Conservation (phyloP, 2,329 filamentous ascomycete genomes). For the Colletotrichum aenigma region DNA sequence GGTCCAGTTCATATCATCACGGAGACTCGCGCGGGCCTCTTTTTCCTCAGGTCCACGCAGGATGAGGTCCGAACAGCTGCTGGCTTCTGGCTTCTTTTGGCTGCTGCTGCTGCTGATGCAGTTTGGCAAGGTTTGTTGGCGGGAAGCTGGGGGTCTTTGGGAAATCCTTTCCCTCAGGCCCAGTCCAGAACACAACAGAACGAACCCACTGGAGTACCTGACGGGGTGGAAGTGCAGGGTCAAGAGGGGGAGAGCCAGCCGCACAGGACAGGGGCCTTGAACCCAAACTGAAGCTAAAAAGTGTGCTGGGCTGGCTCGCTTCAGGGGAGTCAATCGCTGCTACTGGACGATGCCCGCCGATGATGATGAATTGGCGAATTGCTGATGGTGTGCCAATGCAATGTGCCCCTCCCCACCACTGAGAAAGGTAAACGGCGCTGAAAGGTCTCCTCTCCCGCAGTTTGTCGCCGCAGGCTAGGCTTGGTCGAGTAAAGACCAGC, state of each 20-base stretch:
- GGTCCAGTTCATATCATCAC: neutral
- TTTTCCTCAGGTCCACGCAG: neutral
- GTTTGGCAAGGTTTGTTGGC: neutral
- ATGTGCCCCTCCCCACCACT: neutral
- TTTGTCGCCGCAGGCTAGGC: neutral
- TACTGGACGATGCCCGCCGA: neutral
- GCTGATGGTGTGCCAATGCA: conserved; percentile 1
- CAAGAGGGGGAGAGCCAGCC: neutral
- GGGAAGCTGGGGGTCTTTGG: neutral
- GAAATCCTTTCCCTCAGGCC: neutral
- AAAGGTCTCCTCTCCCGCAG: neutral
- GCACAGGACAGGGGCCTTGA: conserved; percentile 7
- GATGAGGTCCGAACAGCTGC: neutral
- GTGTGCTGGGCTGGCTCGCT: neutral
- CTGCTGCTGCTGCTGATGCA: neutral
- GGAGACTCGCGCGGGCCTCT: neutral
- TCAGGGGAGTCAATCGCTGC: conserved; percentile 9
- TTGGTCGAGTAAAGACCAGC: neutral
- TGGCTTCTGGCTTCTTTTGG: neutral
- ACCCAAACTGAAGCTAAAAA: neutral
- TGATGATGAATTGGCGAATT: conserved; percentile 15
- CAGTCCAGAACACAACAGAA: neutral
- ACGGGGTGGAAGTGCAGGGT: neutral
- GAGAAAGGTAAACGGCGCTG: neutral
- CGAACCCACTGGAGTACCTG: neutral